These are phyloP conservation scores for Pulicaria dysenterica DNA, from an alignment of 129 eudicot species.

Conservation along the genomic window DNA sequence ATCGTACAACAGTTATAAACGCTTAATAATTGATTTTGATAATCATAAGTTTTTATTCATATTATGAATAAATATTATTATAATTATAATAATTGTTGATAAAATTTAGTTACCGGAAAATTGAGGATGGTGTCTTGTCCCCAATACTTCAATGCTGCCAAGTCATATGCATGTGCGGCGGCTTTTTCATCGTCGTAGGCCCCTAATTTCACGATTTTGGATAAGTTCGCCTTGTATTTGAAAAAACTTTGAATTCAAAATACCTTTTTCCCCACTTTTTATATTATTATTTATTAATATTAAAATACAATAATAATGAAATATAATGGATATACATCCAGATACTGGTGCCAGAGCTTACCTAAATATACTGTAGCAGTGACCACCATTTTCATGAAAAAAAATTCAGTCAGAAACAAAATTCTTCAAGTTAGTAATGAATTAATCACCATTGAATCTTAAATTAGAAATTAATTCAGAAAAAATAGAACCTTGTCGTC, in stretches of 20 bases:
- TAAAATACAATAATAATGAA: neutral
- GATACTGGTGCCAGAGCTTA: conserved; percentile 37
- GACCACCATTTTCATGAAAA: conserved; percentile 36
- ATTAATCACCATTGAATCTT: neutral
- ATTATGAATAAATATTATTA: neutral
- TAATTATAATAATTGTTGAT: too few species aligned
- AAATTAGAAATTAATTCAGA: neutral
- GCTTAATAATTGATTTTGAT: neutral
- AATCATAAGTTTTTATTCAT: neutral
- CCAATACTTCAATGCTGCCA: conserved; percentile 97
- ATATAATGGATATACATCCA: conserved; percentile 14
- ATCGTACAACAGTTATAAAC: neutral
- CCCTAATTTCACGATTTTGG: conserved; percentile 51
- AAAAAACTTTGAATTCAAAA: conserved; percentile 24
- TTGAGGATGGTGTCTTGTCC: conserved; percentile 78
- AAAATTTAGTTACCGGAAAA: conserved; percentile 60
- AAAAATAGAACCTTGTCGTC: conserved; percentile 76
- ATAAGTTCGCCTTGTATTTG: conserved; percentile 24
- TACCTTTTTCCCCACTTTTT: conserved; percentile 19
- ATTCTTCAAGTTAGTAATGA: conserved; percentile 13
- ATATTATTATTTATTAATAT: conserved; percentile 1
- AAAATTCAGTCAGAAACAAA: conserved; percentile 16
- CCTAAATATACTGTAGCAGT: conserved; percentile 77
- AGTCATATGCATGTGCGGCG: conserved; percentile 94
- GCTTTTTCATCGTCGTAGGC: conserved; percentile 91